These are phyloP conservation scores for Irpex sp. DNA, from an alignment of 1,284 basidiomycete genomes.

Conservation along the genomic window DNA sequence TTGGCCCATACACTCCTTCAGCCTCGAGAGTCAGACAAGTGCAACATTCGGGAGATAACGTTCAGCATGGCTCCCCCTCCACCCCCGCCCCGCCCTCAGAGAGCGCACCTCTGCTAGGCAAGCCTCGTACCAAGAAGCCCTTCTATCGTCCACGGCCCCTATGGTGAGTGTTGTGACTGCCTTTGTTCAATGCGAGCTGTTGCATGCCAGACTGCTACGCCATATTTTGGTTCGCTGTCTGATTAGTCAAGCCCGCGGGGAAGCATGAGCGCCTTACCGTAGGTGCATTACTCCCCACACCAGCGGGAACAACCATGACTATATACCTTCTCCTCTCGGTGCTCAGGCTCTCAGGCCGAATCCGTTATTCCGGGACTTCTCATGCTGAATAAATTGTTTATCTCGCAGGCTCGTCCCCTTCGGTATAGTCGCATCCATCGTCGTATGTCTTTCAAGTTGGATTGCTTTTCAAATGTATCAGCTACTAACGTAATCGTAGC, in stretches of 20 bases:
- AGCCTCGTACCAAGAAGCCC: slow-evolving; percentile 41
- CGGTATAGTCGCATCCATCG: slow-evolving; percentile 59
- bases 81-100: slow-evolving; percentile 18
- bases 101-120: slow-evolving; percentile 29
- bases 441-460: slow-evolving; percentile 39
- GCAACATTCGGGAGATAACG: not conserved
- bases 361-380: not conserved
- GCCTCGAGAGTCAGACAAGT: slow-evolving; percentile 19
- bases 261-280: not conserved
- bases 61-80: not conserved
- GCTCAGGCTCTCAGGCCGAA: not conserved
- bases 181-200: not conserved
- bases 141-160: slow-evolving; percentile 66
- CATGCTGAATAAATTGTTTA: not conserved
- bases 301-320: not conserved
- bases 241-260: not conserved
- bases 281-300: not conserved
- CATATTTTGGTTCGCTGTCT: not conserved
- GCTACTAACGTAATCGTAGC: slow-evolving; percentile 36
- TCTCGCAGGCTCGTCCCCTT: slow-evolving; percentile 68
- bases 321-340: not conserved
- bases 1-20: slow-evolving; percentile 22
- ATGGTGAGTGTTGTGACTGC: slow-evolving; percentile 36
- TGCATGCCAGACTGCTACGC: not conserved
- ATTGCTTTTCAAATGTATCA: slow-evolving; percentile 4